Conservation (phyloP, 352 stramenopile genomes). For the Phytophthora pluvialis region DNA sequence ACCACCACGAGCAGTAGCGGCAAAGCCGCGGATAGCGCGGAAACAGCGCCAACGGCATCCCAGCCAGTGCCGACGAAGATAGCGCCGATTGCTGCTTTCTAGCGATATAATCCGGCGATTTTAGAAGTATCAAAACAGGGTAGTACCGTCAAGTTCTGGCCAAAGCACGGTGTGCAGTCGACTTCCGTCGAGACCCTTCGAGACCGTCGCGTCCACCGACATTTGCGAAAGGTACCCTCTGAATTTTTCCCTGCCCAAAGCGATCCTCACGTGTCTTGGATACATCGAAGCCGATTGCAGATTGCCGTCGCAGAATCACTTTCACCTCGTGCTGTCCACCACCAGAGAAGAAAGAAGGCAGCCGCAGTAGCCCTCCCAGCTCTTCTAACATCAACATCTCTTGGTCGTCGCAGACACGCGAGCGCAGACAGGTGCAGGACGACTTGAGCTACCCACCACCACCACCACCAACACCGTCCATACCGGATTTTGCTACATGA, state of each 20-base stretch:
- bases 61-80: not conserved
- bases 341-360: slow-evolving; percentile 2
- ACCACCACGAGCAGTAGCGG: no score
- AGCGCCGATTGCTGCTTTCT: not conserved
- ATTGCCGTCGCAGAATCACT: slow-evolving; percentile 29
- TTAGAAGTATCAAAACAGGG: no score
- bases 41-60: slow-evolving; percentile 4
- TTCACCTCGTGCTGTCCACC: slow-evolving; percentile 24
- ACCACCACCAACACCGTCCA: not conserved
- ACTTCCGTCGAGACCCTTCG: no score
- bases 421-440: not conserved
- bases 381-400: slow-evolving; percentile 4
- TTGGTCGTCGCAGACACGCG: slow-evolving; percentile 14
- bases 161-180: no score
- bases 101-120: no score
- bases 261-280: slow-evolving; percentile 25
- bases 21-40: not conserved
- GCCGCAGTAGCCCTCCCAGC: not conserved
- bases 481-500: slow-evolving; percentile 28
- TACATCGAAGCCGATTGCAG: slow-evolving; percentile 5
- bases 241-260: slow-evolving; percentile 12
- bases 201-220: not conserved
- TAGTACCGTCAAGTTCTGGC: no score
- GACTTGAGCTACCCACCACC: not conserved
- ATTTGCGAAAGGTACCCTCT: slow-evolving; percentile 11